Evolutionary conservation across 2,329 filamentous ascomycete species (phyloP).

Genomic region (Neospermospora avenae): DNA sequence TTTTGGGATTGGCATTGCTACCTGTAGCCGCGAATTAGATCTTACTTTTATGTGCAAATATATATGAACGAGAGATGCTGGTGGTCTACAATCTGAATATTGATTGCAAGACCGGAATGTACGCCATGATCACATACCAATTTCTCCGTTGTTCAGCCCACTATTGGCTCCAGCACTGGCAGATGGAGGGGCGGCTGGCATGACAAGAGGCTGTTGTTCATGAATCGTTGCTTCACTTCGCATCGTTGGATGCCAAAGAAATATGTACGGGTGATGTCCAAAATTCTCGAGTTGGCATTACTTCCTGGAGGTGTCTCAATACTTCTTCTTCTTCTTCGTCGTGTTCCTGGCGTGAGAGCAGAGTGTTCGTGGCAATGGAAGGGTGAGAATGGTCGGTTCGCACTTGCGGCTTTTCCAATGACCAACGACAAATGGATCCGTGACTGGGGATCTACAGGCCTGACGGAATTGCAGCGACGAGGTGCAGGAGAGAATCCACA

Average conservation of each 20-base stretch:
- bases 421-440: slow-evolving; percentile 17
- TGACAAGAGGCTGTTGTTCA: slow-evolving; percentile 28
- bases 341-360: slow-evolving; percentile 18
- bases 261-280: slow-evolving; percentile 17
- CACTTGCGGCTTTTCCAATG: slow-evolving; percentile 31
- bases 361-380: slow-evolving; percentile 25
- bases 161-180: slow-evolving; percentile 24
- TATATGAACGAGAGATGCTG: slow-evolving; percentile 14
- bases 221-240: slow-evolving; percentile 28
- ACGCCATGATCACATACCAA: slow-evolving; percentile 27
- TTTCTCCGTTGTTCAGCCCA: slow-evolving; percentile 31
- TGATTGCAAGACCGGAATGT: background rate
- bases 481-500: slow-evolving; percentile 22
- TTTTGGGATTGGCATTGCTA: slow-evolving; percentile 25
- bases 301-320: slow-evolving; percentile 25
- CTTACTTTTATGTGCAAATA: slow-evolving; percentile 2
- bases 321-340: slow-evolving; percentile 19
- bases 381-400: slow-evolving; percentile 21
- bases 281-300: slow-evolving; percentile 24
- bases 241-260: slow-evolving; percentile 22
- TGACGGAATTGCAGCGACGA: slow-evolving; percentile 19
- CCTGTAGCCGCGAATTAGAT: slow-evolving; percentile 20
- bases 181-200: slow-evolving; percentile 34
- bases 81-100: slow-evolving; percentile 1
- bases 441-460: slow-evolving; percentile 23